Conservation (phyloP, 2,329 filamentous ascomycete genomes). For the Endoconidiophora polonica region DNA sequence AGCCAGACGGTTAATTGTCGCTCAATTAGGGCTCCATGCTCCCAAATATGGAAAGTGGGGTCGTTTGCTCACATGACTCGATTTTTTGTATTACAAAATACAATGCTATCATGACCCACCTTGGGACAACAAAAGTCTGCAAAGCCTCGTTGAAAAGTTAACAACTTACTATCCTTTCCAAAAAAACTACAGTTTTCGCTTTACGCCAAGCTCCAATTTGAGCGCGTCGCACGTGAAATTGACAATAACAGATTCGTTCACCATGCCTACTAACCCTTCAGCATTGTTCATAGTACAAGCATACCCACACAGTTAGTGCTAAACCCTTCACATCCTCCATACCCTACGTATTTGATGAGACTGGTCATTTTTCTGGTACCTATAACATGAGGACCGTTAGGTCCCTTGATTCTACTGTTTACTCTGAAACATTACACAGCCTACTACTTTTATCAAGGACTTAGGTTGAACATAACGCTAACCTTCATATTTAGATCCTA, state of each 20-base stretch:
- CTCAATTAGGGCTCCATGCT: slow-evolving; percentile 27
- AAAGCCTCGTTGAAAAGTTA: not conserved
- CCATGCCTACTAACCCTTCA: not conserved
- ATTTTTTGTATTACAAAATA: not conserved
- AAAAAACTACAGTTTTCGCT: not conserved
- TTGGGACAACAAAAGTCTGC: slow-evolving; percentile 5
- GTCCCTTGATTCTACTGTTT: slow-evolving; percentile 14
- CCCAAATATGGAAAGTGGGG: not conserved
- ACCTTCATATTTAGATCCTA: not conserved
- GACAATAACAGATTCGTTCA: not conserved
- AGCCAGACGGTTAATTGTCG: slow-evolving; percentile 24
- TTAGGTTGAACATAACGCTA: slow-evolving; percentile 1
- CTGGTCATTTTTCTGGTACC: slow-evolving; percentile 66
- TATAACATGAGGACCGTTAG: slow-evolving; percentile 63
- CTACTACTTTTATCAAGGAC: not conserved
- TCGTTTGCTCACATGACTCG: not conserved
- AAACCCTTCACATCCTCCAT: not conserved
- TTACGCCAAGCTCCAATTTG: not conserved
- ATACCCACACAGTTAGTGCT: slow-evolving; percentile 3
- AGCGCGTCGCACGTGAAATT: too few species aligned
- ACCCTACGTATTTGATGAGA: slow-evolving; percentile 50
- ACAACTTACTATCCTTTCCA: not conserved
- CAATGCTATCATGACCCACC: slow-evolving; percentile 10
- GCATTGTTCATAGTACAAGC: not conserved
- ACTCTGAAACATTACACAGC: slow-evolving; percentile 8